These are phyloP conservation scores for Zalerion maritima DNA, from an alignment of 495 filamentous ascomycete genomes.

Conservation along the genomic window DNA sequence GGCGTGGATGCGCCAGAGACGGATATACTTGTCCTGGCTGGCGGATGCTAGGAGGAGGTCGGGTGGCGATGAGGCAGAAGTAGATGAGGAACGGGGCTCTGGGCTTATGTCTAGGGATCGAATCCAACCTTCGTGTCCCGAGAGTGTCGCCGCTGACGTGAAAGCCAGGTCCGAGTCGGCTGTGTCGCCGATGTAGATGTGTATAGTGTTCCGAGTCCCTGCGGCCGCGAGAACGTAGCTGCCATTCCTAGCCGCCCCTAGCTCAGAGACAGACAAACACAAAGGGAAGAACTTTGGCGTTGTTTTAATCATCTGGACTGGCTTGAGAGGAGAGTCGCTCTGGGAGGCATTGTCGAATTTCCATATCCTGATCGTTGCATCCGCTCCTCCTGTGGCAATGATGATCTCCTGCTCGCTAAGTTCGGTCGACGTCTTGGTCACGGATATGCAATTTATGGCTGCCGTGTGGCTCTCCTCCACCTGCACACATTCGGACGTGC, in stretches of 20 bases:
- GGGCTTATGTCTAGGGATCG: slow-evolving; percentile 62
- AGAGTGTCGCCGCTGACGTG: slow-evolving; percentile 58
- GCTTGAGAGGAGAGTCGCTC: slow-evolving; percentile 18
- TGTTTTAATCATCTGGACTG: slow-evolving; percentile 59
- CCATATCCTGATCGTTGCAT: slow-evolving; percentile 76
- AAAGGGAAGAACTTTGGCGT: slow-evolving; percentile 70
- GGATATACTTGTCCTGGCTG: slow-evolving; percentile 94
- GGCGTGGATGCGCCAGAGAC: slow-evolving; percentile 75
- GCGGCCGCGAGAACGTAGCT: slow-evolving; percentile 65
- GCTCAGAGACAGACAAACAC: slow-evolving; percentile 46
- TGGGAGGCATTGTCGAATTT: slow-evolving; percentile 29
- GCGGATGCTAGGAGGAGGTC: slow-evolving; percentile 83
- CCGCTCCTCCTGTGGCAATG: slow-evolving; percentile 58
- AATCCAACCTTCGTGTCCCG: slow-evolving; percentile 93
- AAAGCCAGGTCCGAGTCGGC: slow-evolving; percentile 33
- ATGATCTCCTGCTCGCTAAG: slow-evolving; percentile 20
- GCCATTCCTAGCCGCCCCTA: slow-evolving; percentile 38
- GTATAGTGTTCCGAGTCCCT: slow-evolving; percentile 64
- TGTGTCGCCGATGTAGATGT: slow-evolving; percentile 51
- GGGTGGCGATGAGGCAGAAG: too few species aligned
- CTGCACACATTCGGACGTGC: slow-evolving; percentile 26
- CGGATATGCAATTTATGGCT: slow-evolving; percentile 67
- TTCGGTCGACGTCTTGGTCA: slow-evolving; percentile 26
- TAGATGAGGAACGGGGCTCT: slow-evolving; percentile 40
- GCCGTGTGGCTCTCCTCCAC: slow-evolving; percentile 47